Percentiles rank a stretch among this genome's conserved stretches.
phyloP scores from a whole-genome alignment of 352 stramenopile genomes.

The Elongisporangium prolatum region DNA sequence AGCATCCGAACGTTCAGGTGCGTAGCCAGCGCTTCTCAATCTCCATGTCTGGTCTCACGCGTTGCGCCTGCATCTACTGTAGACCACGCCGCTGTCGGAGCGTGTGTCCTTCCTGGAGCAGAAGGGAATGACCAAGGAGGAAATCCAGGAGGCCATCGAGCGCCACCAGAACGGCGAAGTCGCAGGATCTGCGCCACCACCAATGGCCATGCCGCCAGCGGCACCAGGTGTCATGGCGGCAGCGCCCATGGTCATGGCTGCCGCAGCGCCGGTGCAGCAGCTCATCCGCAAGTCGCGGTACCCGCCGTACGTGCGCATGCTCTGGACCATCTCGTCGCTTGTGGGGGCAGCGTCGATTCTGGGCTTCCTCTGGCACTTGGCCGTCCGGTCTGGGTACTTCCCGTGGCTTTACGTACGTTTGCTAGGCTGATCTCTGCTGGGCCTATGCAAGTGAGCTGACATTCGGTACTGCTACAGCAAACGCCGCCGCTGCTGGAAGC shows the following conservation, averaged over 20 bases:
- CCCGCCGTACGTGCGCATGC: constrained; percentile 52
- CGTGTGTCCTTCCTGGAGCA: constrained; percentile 75
- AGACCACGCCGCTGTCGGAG: constrained; percentile 68
- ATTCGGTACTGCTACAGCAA: constrained; percentile 24
- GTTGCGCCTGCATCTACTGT: background rate
- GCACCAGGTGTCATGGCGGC: constrained; percentile 11
- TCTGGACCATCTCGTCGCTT: constrained; percentile 70
- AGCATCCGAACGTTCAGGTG: constrained; percentile 78
- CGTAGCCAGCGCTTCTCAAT: background rate
- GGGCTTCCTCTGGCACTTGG: constrained; percentile 71
- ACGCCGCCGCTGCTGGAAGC: constrained; percentile 39
- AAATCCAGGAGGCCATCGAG: constrained; percentile 78
- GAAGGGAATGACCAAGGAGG: constrained; percentile 77
- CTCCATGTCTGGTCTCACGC: background rate
- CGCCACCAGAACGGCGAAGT: constrained; percentile 33
- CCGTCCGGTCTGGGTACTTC: constrained; percentile 62
- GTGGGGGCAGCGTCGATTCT: constrained; percentile 66
- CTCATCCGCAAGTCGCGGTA: constrained; percentile 29
- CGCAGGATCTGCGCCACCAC: background rate
- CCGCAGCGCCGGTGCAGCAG: constrained; percentile 40
- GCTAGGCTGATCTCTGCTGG: no score
- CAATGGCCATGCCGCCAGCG: constrained; percentile 4
- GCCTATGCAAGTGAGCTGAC: no score
- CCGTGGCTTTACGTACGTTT: constrained; percentile 30
- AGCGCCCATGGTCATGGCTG: constrained; percentile 45